Percentiles rank a stretch among this genome's conserved stretches.
Evolutionary conservation across 805 yeast genomes (phyloP).

Genomic region (Hanseniaspora hatyaiensis): DNA sequence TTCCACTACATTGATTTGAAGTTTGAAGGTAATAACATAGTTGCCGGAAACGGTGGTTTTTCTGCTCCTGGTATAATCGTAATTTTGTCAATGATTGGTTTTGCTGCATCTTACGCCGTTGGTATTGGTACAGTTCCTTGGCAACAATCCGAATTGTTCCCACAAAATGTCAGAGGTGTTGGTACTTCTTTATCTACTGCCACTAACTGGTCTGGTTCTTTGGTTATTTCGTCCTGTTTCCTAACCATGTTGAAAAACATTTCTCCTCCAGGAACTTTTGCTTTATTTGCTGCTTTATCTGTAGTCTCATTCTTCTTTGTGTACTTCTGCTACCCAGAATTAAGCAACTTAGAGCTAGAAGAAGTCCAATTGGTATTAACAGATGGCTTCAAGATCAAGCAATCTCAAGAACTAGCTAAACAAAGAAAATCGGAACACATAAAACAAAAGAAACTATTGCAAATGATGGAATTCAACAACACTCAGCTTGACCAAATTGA

Average conservation of each 20-base stretch:
- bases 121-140: constrained; percentile 98
- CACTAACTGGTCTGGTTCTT: constrained; percentile 89
- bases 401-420: constrained; percentile 44
- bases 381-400: constrained; percentile 77
- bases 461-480: constrained; percentile 16
- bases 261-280: constrained; percentile 91
- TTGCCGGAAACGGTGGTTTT: constrained; percentile 37
- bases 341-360: constrained; percentile 79
- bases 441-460: constrained; percentile 14
- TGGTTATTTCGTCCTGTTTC: constrained; percentile 82
- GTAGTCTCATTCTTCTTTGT: constrained; percentile 60
- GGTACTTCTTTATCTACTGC: constrained; percentile 88
- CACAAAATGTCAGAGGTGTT: constrained; percentile 83
- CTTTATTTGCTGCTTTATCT: constrained; percentile 76
- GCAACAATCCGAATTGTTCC: constrained; percentile 93
- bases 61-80: constrained; percentile 81
- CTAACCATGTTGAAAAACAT: constrained; percentile 86
- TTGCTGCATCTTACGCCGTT: constrained; percentile 80
- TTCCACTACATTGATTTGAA: constrained; percentile 71
- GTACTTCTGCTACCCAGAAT: constrained; percentile 81
- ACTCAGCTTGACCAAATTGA: constrained; percentile 13
- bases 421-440: constrained; percentile 28
- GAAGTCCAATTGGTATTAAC: constrained; percentile 74
- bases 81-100: constrained; percentile 72
- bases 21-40: constrained; percentile 40